Conservation (phyloP, 495 filamentous ascomycete species). For the Neurospora sp. region DNA sequence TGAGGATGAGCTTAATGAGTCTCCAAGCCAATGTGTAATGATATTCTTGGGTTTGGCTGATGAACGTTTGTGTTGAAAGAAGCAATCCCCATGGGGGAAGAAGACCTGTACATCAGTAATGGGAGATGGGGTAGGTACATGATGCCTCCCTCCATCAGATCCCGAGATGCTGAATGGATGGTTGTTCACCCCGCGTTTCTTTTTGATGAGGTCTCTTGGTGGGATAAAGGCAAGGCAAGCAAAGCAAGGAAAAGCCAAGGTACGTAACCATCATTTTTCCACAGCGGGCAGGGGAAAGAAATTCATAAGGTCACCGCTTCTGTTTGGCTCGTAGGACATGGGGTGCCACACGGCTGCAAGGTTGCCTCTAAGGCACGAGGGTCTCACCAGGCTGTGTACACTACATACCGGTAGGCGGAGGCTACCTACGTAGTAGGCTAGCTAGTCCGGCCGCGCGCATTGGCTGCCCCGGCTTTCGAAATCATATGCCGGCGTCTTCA, state of each 20-base stretch:
- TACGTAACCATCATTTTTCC: background rate
- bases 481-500: background rate
- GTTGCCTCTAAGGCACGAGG: conserved; percentile 6
- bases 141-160: background rate
- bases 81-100: background rate
- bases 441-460: conserved; percentile 1
- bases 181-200: background rate
- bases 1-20: background rate
- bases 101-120: too few species aligned
- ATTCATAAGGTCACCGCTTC: background rate
- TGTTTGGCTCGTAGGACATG: background rate
- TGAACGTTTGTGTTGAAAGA: background rate
- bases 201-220: background rate
- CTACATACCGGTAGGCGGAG: background rate
- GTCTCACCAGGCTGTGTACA: conserved; percentile 11
- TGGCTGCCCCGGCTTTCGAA: background rate
- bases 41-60: background rate
- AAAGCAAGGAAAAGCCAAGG: background rate
- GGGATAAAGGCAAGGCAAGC: background rate
- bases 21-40: background rate
- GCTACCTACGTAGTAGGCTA: background rate
- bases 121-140: background rate
- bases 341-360: conserved; percentile 13
- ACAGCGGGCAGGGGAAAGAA: background rate
- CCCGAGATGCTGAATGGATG: background rate